A percentile compares a stretch with the other conserved stretches of the same genome.
Evolutionary conservation across 2,329 filamentous ascomycete genomes (phyloP).

Genomic region (Colletotrichum cereale): DNA sequence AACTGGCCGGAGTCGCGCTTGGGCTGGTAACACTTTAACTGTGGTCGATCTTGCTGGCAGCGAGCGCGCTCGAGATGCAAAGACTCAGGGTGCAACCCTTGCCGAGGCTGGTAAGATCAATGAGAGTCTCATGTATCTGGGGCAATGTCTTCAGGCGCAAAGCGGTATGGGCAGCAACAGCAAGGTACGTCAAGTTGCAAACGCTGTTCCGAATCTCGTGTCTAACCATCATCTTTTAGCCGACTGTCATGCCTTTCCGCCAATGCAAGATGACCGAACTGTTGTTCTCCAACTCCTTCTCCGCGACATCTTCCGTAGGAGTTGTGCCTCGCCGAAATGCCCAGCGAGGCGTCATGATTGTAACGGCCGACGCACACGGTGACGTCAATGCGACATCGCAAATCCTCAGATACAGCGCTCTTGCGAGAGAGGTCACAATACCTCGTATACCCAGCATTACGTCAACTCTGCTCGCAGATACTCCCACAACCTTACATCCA

Average conservation of each 20-base stretch:
- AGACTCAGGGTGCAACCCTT: constrained; percentile 91
- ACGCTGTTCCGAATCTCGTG: not conserved
- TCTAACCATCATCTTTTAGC: constrained; percentile 55
- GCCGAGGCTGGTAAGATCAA: constrained; percentile 99
- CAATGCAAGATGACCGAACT: constrained; percentile 90
- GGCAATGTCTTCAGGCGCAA: constrained; percentile 96
- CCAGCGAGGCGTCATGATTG: constrained; percentile 94
- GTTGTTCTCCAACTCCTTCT: constrained; percentile 90
- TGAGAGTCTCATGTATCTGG: constrained; percentile 97
- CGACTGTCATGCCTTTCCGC: constrained; percentile 81
- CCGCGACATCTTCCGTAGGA: constrained; percentile 63
- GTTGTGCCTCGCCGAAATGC: constrained; percentile 69
- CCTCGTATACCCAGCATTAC: constrained; percentile 88
- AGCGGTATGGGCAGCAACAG: constrained; percentile 80
- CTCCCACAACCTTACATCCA: constrained; percentile 44
- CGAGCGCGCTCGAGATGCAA: constrained; percentile 91
- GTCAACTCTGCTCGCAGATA: constrained; percentile 70
- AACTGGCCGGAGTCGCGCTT: constrained; percentile 65
- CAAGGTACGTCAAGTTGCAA: constrained; percentile 67
- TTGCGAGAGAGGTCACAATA: constrained; percentile 93
- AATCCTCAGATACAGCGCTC: constrained; percentile 92
- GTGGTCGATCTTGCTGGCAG: constrained; percentile 95
- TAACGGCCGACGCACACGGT: constrained; percentile 91
- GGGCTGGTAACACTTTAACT: constrained; percentile 84
- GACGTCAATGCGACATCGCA: constrained; percentile 98